Conservation (phyloP, 768 basidiomycete genomes). For the Termitomyces sp. region DNA sequence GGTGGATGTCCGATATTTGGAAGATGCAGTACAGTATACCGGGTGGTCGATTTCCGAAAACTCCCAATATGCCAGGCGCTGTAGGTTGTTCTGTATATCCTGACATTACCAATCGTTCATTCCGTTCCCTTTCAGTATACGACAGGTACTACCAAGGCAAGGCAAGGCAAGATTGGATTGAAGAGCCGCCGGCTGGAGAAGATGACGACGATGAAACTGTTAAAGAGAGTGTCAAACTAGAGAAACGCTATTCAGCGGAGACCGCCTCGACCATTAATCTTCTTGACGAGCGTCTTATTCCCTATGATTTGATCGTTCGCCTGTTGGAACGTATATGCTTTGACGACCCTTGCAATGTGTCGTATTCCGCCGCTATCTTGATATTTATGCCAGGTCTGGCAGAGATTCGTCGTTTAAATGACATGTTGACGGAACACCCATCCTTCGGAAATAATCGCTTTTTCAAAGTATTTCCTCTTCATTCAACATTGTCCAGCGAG, state of each 20-base stretch:
- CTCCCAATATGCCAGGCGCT: conserved; percentile 73
- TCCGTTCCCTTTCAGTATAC: conserved; percentile 35
- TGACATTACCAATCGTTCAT: neutral
- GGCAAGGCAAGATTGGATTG: conserved; percentile 70
- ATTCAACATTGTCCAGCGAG: conserved; percentile 91
- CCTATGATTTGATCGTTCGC: conserved; percentile 83
- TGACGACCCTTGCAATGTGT: conserved; percentile 40
- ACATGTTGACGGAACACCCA: conserved; percentile 72
- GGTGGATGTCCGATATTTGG: conserved; percentile 78
- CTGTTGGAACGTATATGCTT: conserved; percentile 84
- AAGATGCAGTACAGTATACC: conserved; percentile 85
- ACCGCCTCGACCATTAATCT: conserved; percentile 79
- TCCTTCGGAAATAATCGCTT: conserved; percentile 54
- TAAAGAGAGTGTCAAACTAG: conserved; percentile 46
- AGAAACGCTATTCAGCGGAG: conserved; percentile 72
- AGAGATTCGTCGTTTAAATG: conserved; percentile 86
- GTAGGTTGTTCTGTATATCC: conserved; percentile 35
- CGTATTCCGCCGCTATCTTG: conserved; percentile 76
- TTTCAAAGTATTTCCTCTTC: conserved; percentile 81
- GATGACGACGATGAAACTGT: conserved; percentile 60
- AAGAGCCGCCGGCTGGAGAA: conserved; percentile 55
- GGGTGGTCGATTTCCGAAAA: conserved; percentile 73
- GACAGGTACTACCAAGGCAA: conserved; percentile 64
- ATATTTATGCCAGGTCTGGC: conserved; percentile 94
- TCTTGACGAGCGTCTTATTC: conserved; percentile 83